phyloP scores from a whole-genome alignment of 441 rosid species.

The Erodium texanum region DNA sequence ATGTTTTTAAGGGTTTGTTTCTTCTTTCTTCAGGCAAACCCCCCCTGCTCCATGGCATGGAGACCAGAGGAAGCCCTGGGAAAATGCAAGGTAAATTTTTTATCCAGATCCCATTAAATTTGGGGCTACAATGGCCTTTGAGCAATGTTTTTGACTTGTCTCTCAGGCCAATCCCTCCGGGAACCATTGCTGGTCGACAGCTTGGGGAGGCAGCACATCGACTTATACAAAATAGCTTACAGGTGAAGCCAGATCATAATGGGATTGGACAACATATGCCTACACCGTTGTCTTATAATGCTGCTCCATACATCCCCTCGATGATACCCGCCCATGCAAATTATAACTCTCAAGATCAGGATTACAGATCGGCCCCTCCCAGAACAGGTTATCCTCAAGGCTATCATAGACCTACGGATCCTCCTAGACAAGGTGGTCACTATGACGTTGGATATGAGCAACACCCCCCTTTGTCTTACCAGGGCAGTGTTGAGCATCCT shows the following conservation, averaged over 20 bases:
- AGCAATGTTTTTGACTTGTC: neutral
- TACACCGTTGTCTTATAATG: slow-evolving; percentile 16
- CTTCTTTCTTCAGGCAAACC: neutral
- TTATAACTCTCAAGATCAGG: slow-evolving; percentile 25
- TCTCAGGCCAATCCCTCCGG: neutral
- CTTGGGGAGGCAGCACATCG: slow-evolving; percentile 72
- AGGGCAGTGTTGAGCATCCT: slow-evolving; percentile 17
- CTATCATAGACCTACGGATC: slow-evolving; percentile 12
- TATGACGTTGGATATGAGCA: slow-evolving; percentile 21
- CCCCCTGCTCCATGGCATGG: neutral
- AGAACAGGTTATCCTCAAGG: slow-evolving; percentile 22
- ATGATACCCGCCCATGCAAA: slow-evolving; percentile 24
- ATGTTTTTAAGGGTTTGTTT: neutral
- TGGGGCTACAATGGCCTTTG: too few species aligned
- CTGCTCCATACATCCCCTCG: slow-evolving; percentile 20
- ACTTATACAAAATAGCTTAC: slow-evolving; percentile 58
- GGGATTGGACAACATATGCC: slow-evolving; percentile 20
- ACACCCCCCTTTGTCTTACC: slow-evolving; percentile 11
- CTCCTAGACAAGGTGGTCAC: slow-evolving; percentile 13
- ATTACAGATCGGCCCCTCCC: slow-evolving; percentile 18
- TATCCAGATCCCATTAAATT: neutral
- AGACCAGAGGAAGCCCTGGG: neutral
- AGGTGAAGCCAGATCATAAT: slow-evolving; percentile 24
- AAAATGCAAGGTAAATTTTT: slow-evolving; percentile 23
- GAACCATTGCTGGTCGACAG: slow-evolving; percentile 43